Conservation (phyloP, 2,329 filamentous ascomycete genomes). For the Chaetomium sp. region DNA sequence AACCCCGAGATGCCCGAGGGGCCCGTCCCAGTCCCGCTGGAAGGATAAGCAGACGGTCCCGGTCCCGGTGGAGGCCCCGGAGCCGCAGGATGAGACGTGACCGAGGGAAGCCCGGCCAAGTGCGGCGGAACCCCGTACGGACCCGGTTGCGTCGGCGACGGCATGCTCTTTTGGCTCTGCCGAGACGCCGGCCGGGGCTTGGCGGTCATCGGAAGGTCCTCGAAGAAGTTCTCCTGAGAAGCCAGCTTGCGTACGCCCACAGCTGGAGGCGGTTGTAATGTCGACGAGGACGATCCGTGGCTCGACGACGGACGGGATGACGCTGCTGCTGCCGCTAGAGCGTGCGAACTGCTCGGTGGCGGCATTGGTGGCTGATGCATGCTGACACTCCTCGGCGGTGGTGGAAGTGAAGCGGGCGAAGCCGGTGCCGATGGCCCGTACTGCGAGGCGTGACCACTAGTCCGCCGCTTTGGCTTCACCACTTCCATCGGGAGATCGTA, state of each 20-base stretch:
- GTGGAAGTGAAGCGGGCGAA: constrained; percentile 39
- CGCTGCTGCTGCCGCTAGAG: constrained; percentile 19
- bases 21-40: neutral
- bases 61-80: too few species aligned
- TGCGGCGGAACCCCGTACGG: constrained; percentile 30
- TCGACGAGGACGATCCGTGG: constrained; percentile 23
- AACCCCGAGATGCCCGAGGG: constrained; percentile 34
- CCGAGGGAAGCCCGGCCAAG: constrained; percentile 14
- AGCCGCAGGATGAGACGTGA: constrained; percentile 9
- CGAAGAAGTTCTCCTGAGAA: constrained; percentile 60
- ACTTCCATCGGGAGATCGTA: constrained; percentile 94
- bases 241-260: constrained; percentile 18
- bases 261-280: constrained; percentile 18
- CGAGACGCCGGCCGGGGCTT: constrained; percentile 57
- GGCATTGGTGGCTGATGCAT: constrained; percentile 18
- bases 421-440: constrained; percentile 37
- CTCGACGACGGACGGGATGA: constrained; percentile 32
- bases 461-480: constrained; percentile 62
- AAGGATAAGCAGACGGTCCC: constrained; percentile 5
- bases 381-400: constrained; percentile 48
- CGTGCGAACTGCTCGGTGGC: constrained; percentile 24
- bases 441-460: constrained; percentile 50
- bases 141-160: constrained; percentile 37
- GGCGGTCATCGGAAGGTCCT: constrained; percentile 62
- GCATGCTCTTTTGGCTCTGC: constrained; percentile 37